phyloP scores from a whole-genome alignment of 208 protist species.

The Histomonas meleagridis region DNA sequence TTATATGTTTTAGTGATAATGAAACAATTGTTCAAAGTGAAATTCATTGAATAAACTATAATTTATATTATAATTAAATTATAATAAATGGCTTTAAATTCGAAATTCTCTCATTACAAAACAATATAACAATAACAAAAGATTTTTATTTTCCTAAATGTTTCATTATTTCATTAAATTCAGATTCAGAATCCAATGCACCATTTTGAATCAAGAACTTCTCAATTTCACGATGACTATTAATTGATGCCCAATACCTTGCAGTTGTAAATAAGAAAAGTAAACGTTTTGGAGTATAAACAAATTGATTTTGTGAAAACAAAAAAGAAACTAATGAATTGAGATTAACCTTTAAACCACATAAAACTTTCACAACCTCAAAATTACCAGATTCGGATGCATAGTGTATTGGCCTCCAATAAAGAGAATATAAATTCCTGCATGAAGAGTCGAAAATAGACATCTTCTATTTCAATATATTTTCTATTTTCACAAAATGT shows the following conservation, averaged over 20 bases:
- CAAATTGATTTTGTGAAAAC: neutral
- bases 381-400: neutral
- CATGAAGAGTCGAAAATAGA: neutral
- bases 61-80: no score
- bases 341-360: neutral
- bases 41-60: no score
- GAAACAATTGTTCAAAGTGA: no score
- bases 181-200: neutral
- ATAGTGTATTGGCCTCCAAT: neutral
- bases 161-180: slow-evolving; percentile 23
- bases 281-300: neutral
- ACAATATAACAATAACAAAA: no score
- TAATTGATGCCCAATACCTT: slow-evolving; percentile 12
- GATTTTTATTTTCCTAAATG: no score
- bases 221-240: neutral
- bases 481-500: neutral
- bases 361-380: neutral
- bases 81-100: no score
- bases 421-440: neutral
- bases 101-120: no score
- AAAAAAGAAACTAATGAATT: neutral
- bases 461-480: neutral
- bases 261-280: neutral
- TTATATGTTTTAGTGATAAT: no score
- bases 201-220: neutral